Evolutionary conservation across 2,329 filamentous ascomycete species (phyloP), one percentile per base, ranked within the genome.

Genomic region (Aspergillus amoenus): DNA sequence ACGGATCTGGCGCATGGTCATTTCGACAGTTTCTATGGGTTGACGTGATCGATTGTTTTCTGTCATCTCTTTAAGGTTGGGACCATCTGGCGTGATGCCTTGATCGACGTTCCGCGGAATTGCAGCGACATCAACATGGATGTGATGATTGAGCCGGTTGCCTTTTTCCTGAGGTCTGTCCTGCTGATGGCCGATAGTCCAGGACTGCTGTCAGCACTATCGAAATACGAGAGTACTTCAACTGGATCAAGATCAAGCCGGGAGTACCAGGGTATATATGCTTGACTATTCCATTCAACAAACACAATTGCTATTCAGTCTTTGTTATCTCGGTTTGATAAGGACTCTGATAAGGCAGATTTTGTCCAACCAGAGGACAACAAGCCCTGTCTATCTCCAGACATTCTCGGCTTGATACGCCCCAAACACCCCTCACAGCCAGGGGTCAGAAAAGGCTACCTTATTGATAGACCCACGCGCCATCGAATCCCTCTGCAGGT

Each of bases 31-130:
- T 30, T 8, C 13, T 30, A 15, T 46, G n/a, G 12, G 43, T 12
- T 46, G 15, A 13, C n/a, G 22, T 15, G 43, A 27, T 21, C 13
- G 9, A 13, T 13, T 15, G 18, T 13, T 9, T 8, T 22, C 32
- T n/a, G 27, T 30, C 8, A 8, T 32, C 17, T 30, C 8, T 30
- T 30, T 30, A 32, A 41, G n/a, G 15, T 21, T n/a, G 6, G 39
- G 18, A 6, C 5, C 39, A 12, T 37, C 34, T 37, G 34, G 34
- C 22, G 15, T 30, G 13, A 27, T 42, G 5, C 40, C n/a, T 27
- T 18, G 49, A 52, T 52, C 39, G 49, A 22, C 49, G 21, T 17
- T 52, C 49, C 49, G 49, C 66, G 67, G 71, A 61, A 17, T 34
- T 43, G 17, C 22, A 52, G n/a, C 22, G 24, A 13, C 5, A 15